Base-by-base conservation (phyloP, 2,329 filamentous ascomycete genomes). In the Lachnellula arida region DNA sequence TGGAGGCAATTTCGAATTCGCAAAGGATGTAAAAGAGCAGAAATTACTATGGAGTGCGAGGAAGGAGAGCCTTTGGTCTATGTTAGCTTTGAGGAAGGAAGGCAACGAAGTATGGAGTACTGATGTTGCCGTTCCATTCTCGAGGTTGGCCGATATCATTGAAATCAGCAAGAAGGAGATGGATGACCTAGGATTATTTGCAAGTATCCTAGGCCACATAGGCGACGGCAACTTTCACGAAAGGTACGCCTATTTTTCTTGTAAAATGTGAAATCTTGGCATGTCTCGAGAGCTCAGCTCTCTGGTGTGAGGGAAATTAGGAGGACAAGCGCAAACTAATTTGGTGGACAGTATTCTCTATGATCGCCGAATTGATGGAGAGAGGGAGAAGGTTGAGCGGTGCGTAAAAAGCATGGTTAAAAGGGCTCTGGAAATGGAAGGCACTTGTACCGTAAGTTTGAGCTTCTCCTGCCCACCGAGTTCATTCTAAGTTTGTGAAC, bases 201-300 rank as follows among this genome's bases (percentile, higher is more conserved):
- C 91, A 1, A 91, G 88, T 66, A 89, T 96, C 28, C 76, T 97
- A 4, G 92, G 92, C 3, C 92, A 97, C 68, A 87, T 97, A 55
- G 92, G 92, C 12, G 92, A 96, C 68, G 92, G 92, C 39, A 97
- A 97, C 72, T 97, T 97, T 75, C 92, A 97, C 71, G 87, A 92
- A 70, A 89, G 28, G 28, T 32, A 32, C 9, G 28, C 9, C 28
- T 2, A 3, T 3, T 32, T 32, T 32, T 32, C 8, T 11, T 32
- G 9, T 32, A 11, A 32, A 8, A 32, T 11, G 28, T 9, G 28
- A 9, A 9, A 2, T 32, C 25, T 32, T 32, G 28, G 8, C 28
- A 32, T 32, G 28, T 11, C 28, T 23, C 22, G 4, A 22, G 22
- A 23, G 22, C 9, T 32, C 25, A 8, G 25, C 25, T 28, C 2